Conservation (phyloP, 192 early-diverging fungal species). For the Chytriomyces sp. region DNA sequence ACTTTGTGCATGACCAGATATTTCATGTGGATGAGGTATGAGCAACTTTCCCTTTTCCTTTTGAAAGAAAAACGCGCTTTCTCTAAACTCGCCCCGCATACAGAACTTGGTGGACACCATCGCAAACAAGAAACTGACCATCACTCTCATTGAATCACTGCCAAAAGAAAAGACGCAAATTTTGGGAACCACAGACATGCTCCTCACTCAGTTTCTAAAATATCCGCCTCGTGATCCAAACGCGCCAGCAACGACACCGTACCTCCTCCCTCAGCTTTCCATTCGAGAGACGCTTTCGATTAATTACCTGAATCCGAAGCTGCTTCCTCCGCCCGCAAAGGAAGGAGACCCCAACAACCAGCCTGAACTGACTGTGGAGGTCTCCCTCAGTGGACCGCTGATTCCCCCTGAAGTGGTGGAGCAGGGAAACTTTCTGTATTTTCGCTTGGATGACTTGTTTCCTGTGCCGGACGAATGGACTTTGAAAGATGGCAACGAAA, state of each 20-base stretch:
- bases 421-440: constrained; percentile 54
- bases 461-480: constrained; percentile 70
- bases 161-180: constrained; percentile 68
- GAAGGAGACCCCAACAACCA: constrained; percentile 44
- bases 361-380: constrained; percentile 53
- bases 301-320: constrained; percentile 50
- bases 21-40: constrained; percentile 64
- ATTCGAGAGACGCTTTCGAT: constrained; percentile 45
- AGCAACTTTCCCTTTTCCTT: background rate
- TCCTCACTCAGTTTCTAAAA: constrained; percentile 52
- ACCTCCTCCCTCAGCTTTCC: constrained; percentile 37
- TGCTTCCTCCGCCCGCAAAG: constrained; percentile 48
- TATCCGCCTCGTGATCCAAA: constrained; percentile 51
- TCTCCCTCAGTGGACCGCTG: constrained; percentile 49
- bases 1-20: constrained; percentile 47
- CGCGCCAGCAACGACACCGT: constrained; percentile 36
- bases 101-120: constrained; percentile 62
- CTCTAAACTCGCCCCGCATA: background rate
- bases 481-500: constrained; percentile 64
- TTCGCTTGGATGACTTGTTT: constrained; percentile 54
- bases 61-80: background rate
- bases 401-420: constrained; percentile 53
- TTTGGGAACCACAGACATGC: constrained; percentile 56
- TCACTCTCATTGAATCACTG: constrained; percentile 62
- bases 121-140: constrained; percentile 55